These are phyloP conservation scores for Funneliformis caledonium DNA, from an alignment of 371 early-diverging fungal species.

Conservation along the genomic window DNA sequence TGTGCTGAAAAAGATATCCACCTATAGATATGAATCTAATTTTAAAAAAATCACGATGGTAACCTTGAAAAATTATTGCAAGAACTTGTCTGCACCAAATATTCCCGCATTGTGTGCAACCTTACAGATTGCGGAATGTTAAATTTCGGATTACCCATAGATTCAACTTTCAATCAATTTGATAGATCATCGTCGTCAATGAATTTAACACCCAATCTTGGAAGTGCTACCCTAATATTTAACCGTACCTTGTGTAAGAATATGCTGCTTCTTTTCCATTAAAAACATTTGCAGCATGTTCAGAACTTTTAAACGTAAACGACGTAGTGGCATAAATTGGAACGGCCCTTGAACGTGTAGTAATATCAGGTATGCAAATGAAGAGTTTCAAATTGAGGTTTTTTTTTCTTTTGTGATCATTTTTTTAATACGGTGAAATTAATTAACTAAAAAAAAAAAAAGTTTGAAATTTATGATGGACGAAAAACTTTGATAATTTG, in stretches of 20 bases:
- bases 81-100: slow-evolving; percentile 72
- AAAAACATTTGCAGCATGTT: slow-evolving; percentile 83
- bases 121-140: slow-evolving; percentile 80
- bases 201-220: slow-evolving; percentile 85
- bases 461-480: no score
- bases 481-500: no score
- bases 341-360: slow-evolving; percentile 80
- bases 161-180: slow-evolving; percentile 85
- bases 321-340: slow-evolving; percentile 90
- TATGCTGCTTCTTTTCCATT: slow-evolving; percentile 69
- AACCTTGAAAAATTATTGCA: no score
- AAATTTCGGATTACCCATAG: slow-evolving; percentile 88
- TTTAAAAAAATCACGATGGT: background rate
- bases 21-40: slow-evolving; percentile 47
- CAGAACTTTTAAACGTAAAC: slow-evolving; percentile 76
- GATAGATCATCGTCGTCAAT: slow-evolving; percentile 66
- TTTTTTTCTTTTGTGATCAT: slow-evolving; percentile 41
- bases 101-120: slow-evolving; percentile 83
- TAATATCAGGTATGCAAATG: slow-evolving; percentile 77
- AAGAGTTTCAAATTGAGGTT: slow-evolving; percentile 79
- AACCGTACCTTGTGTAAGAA: slow-evolving; percentile 66
- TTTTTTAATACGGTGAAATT: background rate
- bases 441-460: no score
- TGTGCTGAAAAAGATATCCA: slow-evolving; percentile 82
- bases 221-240: slow-evolving; percentile 53